Evolutionary conservation across 2,329 filamentous ascomycete genomes (phyloP).

Genomic region (Alternaria angustiovoidea): DNA sequence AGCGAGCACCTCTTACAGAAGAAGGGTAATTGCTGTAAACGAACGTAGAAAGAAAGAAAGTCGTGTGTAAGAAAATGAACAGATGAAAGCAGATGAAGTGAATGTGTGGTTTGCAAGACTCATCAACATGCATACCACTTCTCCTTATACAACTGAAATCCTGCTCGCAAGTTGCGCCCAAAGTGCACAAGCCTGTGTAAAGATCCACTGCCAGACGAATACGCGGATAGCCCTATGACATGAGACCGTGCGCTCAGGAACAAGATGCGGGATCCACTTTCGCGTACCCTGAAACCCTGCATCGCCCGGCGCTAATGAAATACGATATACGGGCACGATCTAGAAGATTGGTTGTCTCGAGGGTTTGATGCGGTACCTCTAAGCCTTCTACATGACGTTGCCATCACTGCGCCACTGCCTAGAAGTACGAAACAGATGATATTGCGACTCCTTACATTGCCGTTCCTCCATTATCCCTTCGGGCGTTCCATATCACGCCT

Average conservation of each 20-base stretch:
- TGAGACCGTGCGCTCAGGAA: neutral
- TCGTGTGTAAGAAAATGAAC: neutral
- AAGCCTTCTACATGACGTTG: neutral
- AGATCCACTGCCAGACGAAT: conserved; percentile 1
- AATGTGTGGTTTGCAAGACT: neutral
- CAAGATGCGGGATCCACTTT: conserved; percentile 2
- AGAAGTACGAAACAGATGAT: neutral
- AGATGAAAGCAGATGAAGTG: neutral
- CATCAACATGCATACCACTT: neutral
- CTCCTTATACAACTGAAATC: neutral
- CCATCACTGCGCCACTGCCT: neutral
- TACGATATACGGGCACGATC: conserved; percentile 1
- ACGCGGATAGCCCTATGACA: neutral
- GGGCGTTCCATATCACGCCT: neutral
- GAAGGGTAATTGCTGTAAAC: neutral
- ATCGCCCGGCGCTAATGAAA: neutral
- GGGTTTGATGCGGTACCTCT: neutral
- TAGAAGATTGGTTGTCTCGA: neutral
- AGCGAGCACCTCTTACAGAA: neutral
- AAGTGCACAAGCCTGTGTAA: neutral
- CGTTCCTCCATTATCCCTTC: neutral
- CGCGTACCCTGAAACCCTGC: conserved; percentile 2
- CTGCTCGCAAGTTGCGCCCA: conserved; percentile 1
- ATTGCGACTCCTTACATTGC: neutral
- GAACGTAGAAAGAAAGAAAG: neutral